phyloP scores from a whole-genome alignment of 139 green algal species.

The Haematococcus lacustris region DNA sequence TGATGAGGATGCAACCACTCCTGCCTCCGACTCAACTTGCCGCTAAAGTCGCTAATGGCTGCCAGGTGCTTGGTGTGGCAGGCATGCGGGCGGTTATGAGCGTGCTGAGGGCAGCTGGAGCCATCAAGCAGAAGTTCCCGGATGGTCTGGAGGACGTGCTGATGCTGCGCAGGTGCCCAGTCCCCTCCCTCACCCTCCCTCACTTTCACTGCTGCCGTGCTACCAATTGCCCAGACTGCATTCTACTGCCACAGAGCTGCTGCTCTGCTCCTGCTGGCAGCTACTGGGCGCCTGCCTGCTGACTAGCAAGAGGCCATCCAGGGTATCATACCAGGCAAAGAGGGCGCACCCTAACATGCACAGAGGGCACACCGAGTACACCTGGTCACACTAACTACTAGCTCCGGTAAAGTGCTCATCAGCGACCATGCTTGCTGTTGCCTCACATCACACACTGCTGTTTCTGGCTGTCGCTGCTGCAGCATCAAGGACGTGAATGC shows the following conservation, averaged over 20 bases:
- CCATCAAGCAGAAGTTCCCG: constrained; percentile 62
- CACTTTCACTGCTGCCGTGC: no score
- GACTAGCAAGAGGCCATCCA: background rate
- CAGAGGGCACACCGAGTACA: background rate
- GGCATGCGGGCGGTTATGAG: constrained; percentile 76
- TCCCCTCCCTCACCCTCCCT: no score
- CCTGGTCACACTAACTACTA: background rate
- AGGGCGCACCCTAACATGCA: background rate
- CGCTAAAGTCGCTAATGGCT: no score
- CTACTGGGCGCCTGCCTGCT: background rate
- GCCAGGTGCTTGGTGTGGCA: background rate
- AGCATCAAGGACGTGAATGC: constrained; percentile 72
- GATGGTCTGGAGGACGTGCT: constrained; percentile 50
- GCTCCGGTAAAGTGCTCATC: background rate
- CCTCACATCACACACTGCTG: background rate
- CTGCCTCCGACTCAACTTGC: no score
- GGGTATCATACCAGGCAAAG: background rate
- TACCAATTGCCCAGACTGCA: no score
- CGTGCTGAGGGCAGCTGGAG: constrained; percentile 62
- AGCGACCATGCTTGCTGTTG: background rate
- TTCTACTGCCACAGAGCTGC: no score
- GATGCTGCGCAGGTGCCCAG: constrained; percentile 40
- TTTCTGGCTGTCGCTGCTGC: background rate
- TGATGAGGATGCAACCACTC: no score
- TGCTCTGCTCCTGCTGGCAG: background rate